Base-by-base conservation (phyloP, 768 basidiomycete species). In the Xerocomellus chrysenteron region DNA sequence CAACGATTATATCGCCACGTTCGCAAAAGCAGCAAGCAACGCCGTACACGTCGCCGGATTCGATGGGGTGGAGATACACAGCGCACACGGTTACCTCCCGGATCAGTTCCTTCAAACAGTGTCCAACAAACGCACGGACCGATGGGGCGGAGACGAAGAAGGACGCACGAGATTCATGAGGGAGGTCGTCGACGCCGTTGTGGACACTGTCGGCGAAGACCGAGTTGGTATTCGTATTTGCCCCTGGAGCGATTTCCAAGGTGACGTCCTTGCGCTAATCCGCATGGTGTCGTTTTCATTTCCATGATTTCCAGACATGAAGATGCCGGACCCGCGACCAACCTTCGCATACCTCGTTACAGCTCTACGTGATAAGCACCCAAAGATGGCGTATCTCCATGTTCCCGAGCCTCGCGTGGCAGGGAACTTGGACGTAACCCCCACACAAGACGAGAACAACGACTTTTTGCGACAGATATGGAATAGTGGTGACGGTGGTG, bases 261-360 rank as follows among this genome's bases (percentile, higher is more conserved):
- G 51, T 37, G 11, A 52, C 24, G 1, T 7, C 24, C 7, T 63
- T 62, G 7, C 10, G 4, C 16, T 44, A 9, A 36, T 33, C 13
- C 9, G 14, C 8, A 46, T 16, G 16, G 19, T 26, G 2, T 10
- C 14, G n/a, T 11, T 0, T 35, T 52, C n/a, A 42, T 28, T 65
- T 12, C 0, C 57, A 2, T 59, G 35, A 5, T 9, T 43, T 21
- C 19, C n/a, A 78, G 78, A 75, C 35, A 82, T 86, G 81, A 65
- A 73, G 2, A 82, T 83, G 80, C 58, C 64, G 8, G 76, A 86
- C 57, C 84, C 84, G 0, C 69, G 77, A 1, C 80, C 83, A 0
- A 80, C 80, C 14, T 87, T 82, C 68, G 57, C 74, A 0, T 76
- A 85, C 67, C 57, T 86, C 32, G 76, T 80, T 32, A 49, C 70